Percentiles rank a stretch among this genome's conserved stretches.
Conservation (phyloP, 1,284 basidiomycete species). For the Ganoderma meredithae region DNA sequence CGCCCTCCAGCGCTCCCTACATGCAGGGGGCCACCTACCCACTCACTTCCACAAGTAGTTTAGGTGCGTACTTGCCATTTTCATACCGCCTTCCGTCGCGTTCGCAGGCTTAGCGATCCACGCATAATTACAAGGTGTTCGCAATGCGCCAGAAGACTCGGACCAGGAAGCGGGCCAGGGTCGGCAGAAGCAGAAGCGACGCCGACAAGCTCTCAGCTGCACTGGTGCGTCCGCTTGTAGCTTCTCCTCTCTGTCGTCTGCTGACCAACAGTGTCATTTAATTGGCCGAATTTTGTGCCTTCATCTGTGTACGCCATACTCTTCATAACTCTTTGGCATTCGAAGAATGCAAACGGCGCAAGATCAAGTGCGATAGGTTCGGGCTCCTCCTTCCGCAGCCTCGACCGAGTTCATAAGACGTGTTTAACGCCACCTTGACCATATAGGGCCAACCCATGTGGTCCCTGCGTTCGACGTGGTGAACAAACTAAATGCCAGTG, state of each 20-base stretch:
- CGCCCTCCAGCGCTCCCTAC: constrained; percentile 15
- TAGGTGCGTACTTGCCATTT: constrained; percentile 27
- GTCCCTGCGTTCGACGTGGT: constrained; percentile 59
- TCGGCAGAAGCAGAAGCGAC: constrained; percentile 77
- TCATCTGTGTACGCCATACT: constrained; percentile 16
- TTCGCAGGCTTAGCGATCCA: neutral
- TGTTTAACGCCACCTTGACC: constrained; percentile 29
- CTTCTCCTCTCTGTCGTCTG: constrained; percentile 11
- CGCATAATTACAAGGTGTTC: constrained; percentile 27
- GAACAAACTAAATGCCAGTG: constrained; percentile 64
- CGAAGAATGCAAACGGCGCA: constrained; percentile 64
- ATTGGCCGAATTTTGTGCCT: constrained; percentile 21
- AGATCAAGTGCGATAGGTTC: constrained; percentile 69
- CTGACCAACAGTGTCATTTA: constrained; percentile 21
- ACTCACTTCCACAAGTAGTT: constrained; percentile 33
- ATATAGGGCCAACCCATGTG: constrained; percentile 59
- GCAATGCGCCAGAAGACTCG: constrained; percentile 48
- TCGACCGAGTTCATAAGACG: constrained; percentile 30
- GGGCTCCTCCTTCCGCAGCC: constrained; percentile 33
- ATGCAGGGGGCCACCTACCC: constrained; percentile 33
- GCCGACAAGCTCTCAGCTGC: constrained; percentile 78
- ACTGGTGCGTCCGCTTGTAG: constrained; percentile 59
- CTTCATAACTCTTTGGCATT: constrained; percentile 15
- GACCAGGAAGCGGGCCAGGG: constrained; percentile 57
- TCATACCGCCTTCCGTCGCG: neutral